Conservation (phyloP, 1,284 basidiomycete genomes). For the Naganishia sp. region DNA sequence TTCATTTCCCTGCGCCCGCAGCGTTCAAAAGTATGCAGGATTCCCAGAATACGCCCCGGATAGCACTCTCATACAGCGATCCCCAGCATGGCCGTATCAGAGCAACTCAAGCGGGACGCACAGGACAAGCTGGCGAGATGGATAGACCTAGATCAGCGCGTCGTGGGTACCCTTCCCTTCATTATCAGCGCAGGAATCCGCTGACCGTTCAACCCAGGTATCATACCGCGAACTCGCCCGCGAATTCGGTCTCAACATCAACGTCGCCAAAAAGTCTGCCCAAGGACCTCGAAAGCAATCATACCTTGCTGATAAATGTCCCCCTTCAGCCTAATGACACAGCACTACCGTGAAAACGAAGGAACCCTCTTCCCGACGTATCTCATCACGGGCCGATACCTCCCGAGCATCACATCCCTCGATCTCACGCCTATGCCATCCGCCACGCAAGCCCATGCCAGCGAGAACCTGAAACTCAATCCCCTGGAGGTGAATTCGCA, state of each 20-base stretch:
- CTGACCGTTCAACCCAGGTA: constrained; percentile 2
- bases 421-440: constrained; percentile 8
- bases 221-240: constrained; percentile 28
- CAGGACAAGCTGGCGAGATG: constrained; percentile 27
- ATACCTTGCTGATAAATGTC: background rate
- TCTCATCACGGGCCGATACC: constrained; percentile 28
- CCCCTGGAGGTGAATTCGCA: constrained; percentile 4
- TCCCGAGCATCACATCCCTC: constrained; percentile 10
- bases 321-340: constrained; percentile 11
- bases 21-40: background rate
- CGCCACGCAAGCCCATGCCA: background rate
- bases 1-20: background rate
- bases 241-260: constrained; percentile 29
- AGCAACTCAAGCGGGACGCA: constrained; percentile 3
- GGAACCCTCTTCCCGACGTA: constrained; percentile 27
- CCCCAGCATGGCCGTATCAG: constrained; percentile 4
- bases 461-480: background rate
- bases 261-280: constrained; percentile 29
- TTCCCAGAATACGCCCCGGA: background rate
- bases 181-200: background rate
- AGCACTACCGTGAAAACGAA: constrained; percentile 17
- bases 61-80: background rate
- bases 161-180: constrained; percentile 1
- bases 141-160: constrained; percentile 29
- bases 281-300: background rate